A percentile compares a stretch with the other conserved stretches of the same genome.
Conservation (phyloP, 2,329 filamentous ascomycete genomes). For the Ceratocystis harringtonii region DNA sequence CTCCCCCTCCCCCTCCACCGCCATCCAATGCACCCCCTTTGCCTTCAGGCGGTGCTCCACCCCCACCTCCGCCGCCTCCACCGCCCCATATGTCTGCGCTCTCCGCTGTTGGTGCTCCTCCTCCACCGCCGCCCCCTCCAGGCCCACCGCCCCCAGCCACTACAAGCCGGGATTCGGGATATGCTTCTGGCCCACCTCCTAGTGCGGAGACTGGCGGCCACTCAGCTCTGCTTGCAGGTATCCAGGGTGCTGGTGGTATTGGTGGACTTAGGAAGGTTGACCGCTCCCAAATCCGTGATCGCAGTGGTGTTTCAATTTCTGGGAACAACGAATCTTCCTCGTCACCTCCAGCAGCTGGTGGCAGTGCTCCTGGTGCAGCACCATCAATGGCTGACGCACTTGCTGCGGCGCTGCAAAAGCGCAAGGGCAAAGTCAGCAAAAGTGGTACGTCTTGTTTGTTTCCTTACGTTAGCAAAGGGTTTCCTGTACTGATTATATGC, state of each 20-base stretch:
- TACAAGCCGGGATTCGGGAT: constrained; percentile 42
- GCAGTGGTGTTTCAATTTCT: constrained; percentile 50
- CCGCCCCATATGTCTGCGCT: constrained; percentile 27
- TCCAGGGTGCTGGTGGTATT: constrained; percentile 54
- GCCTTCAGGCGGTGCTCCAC: neutral
- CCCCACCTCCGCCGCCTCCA: constrained; percentile 32
- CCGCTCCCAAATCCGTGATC: constrained; percentile 52
- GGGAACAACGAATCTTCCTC: constrained; percentile 33
- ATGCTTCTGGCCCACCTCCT: constrained; percentile 37
- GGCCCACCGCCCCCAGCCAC: constrained; percentile 19
- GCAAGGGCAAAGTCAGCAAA: constrained; percentile 87
- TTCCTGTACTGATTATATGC: neutral
- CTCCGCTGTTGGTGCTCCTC: constrained; percentile 26
- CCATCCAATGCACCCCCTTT: constrained; percentile 29
- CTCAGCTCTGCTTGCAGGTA: constrained; percentile 52
- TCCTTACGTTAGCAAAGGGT: neutral
- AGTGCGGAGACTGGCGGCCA: constrained; percentile 30
- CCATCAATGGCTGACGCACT: constrained; percentile 69
- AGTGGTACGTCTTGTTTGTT: constrained; percentile 56
- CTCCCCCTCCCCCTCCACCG: constrained; percentile 32
- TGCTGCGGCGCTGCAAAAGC: constrained; percentile 59
- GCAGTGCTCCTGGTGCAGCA: constrained; percentile 37
- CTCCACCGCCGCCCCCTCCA: constrained; percentile 32
- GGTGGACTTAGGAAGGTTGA: constrained; percentile 62
- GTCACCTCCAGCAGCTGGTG: constrained; percentile 37